These are phyloP conservation scores for Aurifilum marmelostoma DNA, from an alignment of 2,329 filamentous ascomycete species.

Conservation along the genomic window DNA sequence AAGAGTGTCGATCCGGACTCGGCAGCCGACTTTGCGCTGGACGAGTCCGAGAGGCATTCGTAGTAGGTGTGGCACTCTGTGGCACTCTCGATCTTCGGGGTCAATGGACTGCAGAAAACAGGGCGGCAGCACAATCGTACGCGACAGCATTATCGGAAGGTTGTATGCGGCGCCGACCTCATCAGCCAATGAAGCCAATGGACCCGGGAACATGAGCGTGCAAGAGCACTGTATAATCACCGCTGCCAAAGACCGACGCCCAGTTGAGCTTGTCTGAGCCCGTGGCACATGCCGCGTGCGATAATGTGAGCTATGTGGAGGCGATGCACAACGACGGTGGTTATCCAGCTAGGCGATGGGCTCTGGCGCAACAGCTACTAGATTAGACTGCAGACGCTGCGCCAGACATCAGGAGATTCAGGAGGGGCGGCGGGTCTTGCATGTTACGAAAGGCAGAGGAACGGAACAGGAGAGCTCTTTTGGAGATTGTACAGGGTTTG, in stretches of 20 bases:
- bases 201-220: too few species aligned
- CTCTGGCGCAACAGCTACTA: not conserved
- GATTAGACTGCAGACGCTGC: not conserved
- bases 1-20: constrained; percentile 55
- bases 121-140: not conserved
- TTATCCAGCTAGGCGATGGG: not conserved
- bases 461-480: too few species aligned
- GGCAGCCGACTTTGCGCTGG: constrained; percentile 40
- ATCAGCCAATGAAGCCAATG: not conserved
- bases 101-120: not conserved
- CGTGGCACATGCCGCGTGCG: not conserved
- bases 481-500: not conserved
- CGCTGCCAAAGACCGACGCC: not conserved
- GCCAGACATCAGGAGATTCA: not conserved
- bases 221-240: too few species aligned
- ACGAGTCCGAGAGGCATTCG: constrained; percentile 34
- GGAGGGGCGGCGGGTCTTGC: not conserved
- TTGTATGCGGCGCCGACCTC: not conserved
- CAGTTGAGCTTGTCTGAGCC: not conserved
- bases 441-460: not conserved
- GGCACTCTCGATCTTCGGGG: not conserved
- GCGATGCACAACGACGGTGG: constrained; percentile 5
- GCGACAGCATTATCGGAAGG: not conserved
- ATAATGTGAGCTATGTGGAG: not conserved
- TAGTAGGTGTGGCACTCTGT: constrained; percentile 13